Evolutionary conservation across 371 early-diverging fungal species (phyloP), one percentile per base, ranked within the genome.

Genomic region (Thermomucor indicae-seudaticae): DNA sequence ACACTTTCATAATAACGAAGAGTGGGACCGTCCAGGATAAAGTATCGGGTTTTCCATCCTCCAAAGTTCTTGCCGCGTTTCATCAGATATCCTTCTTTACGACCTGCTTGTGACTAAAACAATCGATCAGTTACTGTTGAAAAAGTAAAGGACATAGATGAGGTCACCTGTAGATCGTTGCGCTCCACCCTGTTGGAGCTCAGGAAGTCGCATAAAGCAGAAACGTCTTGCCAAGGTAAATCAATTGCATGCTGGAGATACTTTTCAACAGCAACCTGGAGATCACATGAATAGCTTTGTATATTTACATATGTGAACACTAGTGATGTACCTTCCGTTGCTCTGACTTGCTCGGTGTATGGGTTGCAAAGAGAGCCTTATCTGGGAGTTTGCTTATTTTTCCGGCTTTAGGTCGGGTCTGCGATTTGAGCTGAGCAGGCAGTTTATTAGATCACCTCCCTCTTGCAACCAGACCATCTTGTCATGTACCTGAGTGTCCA

Each of bases 31-130:
- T 77, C 65, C 38, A 85, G 72, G 31, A 82, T 73, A 70, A 90
- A 93, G 67, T 84, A 93, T 47, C 92, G 78, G 23, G 83, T 73
- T 62, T 93, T 92, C 89, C 93, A 90, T 12, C 89, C 88, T 44
- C 92, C 90, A 78, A 90, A 88, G 62, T 83, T 87, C 59, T 90
- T 91, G 27, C 90, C 92, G 64, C 86, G 82, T 64, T 93, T 92
- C 44, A 84, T 82, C 43, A 93, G 66, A 47, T 87, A 90, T 1
- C 95, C 95, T 69, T 90, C 88, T 54, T 86, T 90, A 30, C 47
- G 42, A 6, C 61, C 64, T 38, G 61, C 55, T 6, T 23, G 24
- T 37, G 51, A 31, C 43, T 62, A 29, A 17, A 43, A 17, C 5
- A 32, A 16, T 3, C 20, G 4, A 5, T 28, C 22, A 11, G 23